Evolutionary conservation across 345 rosid species (phyloP).

Genomic region (Brassica carinata): DNA sequence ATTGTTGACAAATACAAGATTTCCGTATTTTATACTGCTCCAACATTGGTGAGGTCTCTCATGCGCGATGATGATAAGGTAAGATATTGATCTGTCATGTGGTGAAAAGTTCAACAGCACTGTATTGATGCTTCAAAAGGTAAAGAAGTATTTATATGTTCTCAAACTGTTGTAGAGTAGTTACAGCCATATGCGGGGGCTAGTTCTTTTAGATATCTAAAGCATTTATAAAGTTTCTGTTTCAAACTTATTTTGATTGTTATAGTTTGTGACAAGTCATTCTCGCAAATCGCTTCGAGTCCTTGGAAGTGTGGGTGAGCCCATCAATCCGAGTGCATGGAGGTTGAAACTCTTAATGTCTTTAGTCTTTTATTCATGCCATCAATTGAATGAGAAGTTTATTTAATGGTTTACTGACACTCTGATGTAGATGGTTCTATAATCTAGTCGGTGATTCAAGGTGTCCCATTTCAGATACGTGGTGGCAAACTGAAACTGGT

Average conservation of each 20-base stretch:
- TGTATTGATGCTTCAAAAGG: not conserved
- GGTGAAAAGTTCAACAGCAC: not conserved
- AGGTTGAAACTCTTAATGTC: slow-evolving; percentile 53
- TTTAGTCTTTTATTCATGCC: slow-evolving; percentile 22
- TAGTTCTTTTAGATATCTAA: not conserved
- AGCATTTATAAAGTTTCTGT: not conserved
- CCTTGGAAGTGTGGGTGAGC: slow-evolving; percentile 99
- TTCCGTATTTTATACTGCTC: slow-evolving; percentile 94
- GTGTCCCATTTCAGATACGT: slow-evolving; percentile 97
- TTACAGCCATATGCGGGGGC: not conserved
- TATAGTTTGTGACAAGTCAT: slow-evolving; percentile 77
- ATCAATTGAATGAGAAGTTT: not conserved
- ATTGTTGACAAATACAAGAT: slow-evolving; percentile 94
- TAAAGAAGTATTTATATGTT: not conserved
- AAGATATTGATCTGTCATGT: not conserved
- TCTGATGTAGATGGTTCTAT: slow-evolving; percentile 77
- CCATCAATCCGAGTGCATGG: slow-evolving; percentile 99
- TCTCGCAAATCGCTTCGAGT: slow-evolving; percentile 92
- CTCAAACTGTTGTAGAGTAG: not conserved
- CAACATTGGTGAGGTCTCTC: slow-evolving; percentile 95
- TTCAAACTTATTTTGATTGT: slow-evolving; percentile 14
- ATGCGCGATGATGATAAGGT: slow-evolving; percentile 92
- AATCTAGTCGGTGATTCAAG: slow-evolving; percentile 87
- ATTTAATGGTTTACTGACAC: slow-evolving; percentile 20
- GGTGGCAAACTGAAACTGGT: slow-evolving; percentile 99